A percentile compares a stretch with the other conserved stretches of the same genome.
Evolutionary conservation across 495 filamentous ascomycete genomes (phyloP).

Genomic region (Aspergillus cristatus): DNA sequence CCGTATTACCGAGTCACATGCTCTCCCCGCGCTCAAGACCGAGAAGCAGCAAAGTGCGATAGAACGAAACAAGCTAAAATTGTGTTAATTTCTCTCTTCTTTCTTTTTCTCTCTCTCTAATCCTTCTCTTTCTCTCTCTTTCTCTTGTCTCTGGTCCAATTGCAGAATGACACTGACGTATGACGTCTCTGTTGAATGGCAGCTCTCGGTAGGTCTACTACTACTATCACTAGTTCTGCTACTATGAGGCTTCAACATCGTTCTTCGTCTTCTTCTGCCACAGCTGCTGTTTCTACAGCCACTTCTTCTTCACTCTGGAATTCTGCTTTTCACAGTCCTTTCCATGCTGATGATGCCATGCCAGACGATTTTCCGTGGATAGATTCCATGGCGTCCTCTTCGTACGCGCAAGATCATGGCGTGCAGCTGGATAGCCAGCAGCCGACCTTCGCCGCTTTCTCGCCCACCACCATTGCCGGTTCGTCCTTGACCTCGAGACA

Average conservation of each 20-base stretch:
- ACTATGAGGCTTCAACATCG: slow-evolving; percentile 4
- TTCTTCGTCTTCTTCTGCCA: neutral
- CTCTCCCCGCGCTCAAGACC: no score
- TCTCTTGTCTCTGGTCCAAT: slow-evolving; percentile 6
- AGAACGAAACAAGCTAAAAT: no score
- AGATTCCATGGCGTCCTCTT: slow-evolving; percentile 46
- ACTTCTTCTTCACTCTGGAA: no score
- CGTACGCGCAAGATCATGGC: slow-evolving; percentile 29
- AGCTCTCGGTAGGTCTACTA: slow-evolving; percentile 58
- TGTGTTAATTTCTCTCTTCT: no score
- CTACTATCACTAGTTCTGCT: slow-evolving; percentile 10
- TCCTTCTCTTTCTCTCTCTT: slow-evolving; percentile 4
- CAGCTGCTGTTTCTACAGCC: no score
- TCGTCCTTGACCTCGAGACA: slow-evolving; percentile 62
- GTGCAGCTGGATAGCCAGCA: slow-evolving; percentile 39
- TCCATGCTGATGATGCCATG: slow-evolving; percentile 11
- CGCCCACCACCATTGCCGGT: slow-evolving; percentile 65
- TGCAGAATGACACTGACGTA: slow-evolving; percentile 27
- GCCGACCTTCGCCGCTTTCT: slow-evolving; percentile 77
- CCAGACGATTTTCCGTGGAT: slow-evolving; percentile 56
- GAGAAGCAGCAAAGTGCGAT: no score
- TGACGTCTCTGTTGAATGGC: slow-evolving; percentile 50
- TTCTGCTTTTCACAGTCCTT: neutral
- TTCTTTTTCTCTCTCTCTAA: slow-evolving; percentile 2
- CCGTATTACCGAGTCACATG: no score